Conservation (phyloP, 768 basidiomycete species). For the Kwoniella sp. region DNA sequence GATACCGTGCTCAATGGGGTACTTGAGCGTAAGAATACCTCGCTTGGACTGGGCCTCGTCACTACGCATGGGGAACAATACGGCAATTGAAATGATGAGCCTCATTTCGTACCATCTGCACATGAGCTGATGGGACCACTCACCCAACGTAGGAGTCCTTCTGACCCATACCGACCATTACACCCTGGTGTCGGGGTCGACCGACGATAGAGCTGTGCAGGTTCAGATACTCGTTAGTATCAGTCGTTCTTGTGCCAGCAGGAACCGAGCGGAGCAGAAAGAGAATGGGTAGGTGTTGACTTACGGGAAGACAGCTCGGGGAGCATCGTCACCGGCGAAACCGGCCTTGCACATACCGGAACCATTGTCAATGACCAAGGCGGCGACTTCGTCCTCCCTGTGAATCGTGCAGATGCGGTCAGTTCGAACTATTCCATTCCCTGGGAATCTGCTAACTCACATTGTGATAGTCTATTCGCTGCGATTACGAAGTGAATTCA, state of each 20-base stretch:
- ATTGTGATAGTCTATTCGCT: conserved; percentile 36
- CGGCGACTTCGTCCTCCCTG: conserved; percentile 24
- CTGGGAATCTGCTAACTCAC: conserved; percentile 23
- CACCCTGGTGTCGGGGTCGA: conserved; percentile 89
- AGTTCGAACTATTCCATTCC: neutral
- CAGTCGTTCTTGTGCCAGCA: neutral
- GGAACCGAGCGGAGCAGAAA: neutral
- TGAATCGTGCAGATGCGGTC: neutral
- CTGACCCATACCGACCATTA: conserved; percentile 96
- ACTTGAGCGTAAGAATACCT: conserved; percentile 89
- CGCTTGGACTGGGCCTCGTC: conserved; percentile 93
- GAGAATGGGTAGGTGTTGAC: conserved; percentile 59
- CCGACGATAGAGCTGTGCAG: conserved; percentile 75
- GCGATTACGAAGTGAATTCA: conserved; percentile 1
- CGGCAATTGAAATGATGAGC: neutral
- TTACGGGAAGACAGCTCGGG: conserved; percentile 92
- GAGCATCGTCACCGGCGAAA: conserved; percentile 78
- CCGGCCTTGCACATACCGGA: conserved; percentile 99
- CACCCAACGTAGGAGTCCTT: conserved; percentile 97
- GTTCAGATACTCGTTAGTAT: conserved; percentile 11
- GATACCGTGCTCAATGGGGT: conserved; percentile 91
- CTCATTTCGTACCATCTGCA: too few species aligned
- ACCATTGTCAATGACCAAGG: conserved; percentile 57
- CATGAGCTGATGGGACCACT: conserved; percentile 23
- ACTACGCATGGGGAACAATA: conserved; percentile 61